phyloP scores from a whole-genome alignment of 306 rosid genomes.

The Fragaria nilgerrensis region DNA sequence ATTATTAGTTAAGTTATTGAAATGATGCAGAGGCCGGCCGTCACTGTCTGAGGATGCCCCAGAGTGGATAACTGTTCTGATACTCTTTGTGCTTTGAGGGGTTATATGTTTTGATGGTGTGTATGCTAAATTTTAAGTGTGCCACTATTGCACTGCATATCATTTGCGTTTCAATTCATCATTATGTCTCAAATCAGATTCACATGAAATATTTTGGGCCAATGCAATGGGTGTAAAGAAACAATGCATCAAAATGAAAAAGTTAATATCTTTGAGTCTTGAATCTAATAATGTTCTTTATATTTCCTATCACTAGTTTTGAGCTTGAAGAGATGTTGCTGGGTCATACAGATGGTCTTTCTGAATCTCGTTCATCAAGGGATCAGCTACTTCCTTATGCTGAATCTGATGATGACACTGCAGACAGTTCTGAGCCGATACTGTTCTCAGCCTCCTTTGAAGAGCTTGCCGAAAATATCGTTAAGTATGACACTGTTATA shows the following conservation, averaged over 20 bases:
- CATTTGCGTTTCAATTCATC: neutral
- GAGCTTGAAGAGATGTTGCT: conserved; percentile 57
- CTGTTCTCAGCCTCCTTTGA: conserved; percentile 73
- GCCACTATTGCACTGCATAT: neutral
- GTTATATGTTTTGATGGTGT: neutral
- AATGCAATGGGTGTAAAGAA: neutral
- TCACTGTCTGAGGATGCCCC: neutral
- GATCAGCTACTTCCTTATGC: conserved; percentile 51
- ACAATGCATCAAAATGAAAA: neutral
- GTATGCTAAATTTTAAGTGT: neutral
- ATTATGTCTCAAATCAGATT: neutral
- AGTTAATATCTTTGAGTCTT: neutral
- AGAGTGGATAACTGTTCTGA: neutral
- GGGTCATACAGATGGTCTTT: conserved; percentile 58
- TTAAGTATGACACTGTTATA: conserved; percentile 74
- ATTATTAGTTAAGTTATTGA: neutral
- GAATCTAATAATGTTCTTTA: conserved; percentile 13
- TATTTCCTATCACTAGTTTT: conserved; percentile 30
- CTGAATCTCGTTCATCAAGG: conserved; percentile 49
- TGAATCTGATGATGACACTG: conserved; percentile 50
- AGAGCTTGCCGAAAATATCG: conserved; percentile 57
- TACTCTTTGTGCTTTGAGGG: neutral
- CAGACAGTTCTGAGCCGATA: conserved; percentile 48
- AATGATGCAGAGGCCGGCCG: neutral
- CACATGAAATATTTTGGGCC: neutral